Evolutionary conservation across 2,329 filamentous ascomycete genomes (phyloP).

Genomic region (Rutstroemia sydowiana): DNA sequence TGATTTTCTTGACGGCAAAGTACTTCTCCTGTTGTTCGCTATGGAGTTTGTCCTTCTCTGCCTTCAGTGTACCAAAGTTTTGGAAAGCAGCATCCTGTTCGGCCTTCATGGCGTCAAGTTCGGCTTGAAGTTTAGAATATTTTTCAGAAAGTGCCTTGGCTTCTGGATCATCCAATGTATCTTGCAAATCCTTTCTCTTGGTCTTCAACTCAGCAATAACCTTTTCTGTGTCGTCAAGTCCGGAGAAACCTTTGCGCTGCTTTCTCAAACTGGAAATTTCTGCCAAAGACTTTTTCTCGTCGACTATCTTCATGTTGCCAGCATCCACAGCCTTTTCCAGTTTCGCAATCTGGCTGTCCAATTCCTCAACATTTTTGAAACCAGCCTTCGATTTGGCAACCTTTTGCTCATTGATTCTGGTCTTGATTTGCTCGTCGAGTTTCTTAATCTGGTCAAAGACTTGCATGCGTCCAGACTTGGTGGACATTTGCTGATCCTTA

Average conservation of each 20-base stretch:
- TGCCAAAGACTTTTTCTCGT: conserved; percentile 87
- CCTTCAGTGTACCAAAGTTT: conserved; percentile 73
- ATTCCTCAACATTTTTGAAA: conserved; percentile 82
- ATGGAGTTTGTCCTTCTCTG: conserved; percentile 78
- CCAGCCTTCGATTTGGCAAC: conserved; percentile 68
- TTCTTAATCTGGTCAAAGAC: conserved; percentile 88
- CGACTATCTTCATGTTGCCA: conserved; percentile 89
- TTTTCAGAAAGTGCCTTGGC: conserved; percentile 79
- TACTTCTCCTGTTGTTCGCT: conserved; percentile 84
- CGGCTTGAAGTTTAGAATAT: conserved; percentile 77
- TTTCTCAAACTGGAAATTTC: conserved; percentile 81
- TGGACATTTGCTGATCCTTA: conserved; percentile 75
- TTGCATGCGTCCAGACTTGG: conserved; percentile 72
- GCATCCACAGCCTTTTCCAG: conserved; percentile 82
- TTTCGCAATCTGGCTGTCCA: conserved; percentile 73
- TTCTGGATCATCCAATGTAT: conserved; percentile 85
- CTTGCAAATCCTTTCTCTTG: conserved; percentile 83
- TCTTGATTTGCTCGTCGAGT: conserved; percentile 82
- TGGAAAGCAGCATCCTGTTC: conserved; percentile 90
- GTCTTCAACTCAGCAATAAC: conserved; percentile 79
- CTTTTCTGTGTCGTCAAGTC: conserved; percentile 80
- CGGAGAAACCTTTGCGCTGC: conserved; percentile 82
- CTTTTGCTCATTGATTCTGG: conserved; percentile 81
- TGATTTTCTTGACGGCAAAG: conserved; percentile 71
- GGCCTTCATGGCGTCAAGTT: conserved; percentile 83